These are phyloP conservation scores for Elsinoe fawcettii DNA, from an alignment of 2,329 filamentous ascomycete genomes.

Conservation along the genomic window DNA sequence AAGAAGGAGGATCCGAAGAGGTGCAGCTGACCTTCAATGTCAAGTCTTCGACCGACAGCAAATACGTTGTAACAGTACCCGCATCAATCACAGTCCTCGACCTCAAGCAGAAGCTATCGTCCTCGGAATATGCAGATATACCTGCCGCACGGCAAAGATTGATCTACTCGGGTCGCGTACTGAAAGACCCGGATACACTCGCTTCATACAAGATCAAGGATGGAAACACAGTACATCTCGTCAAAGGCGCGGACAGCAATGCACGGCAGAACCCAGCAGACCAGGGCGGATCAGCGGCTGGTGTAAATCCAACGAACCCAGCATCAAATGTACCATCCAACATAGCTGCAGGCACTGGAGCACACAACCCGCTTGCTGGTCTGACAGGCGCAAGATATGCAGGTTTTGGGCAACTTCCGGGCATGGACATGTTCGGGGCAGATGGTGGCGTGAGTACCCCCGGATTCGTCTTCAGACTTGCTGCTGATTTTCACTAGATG, in stretches of 20 bases:
- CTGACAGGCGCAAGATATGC: slow-evolving; percentile 91
- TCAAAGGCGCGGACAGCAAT: slow-evolving; percentile 93
- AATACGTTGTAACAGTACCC: slow-evolving; percentile 73
- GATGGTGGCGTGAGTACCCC: slow-evolving; percentile 71
- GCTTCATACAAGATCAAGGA: slow-evolving; percentile 89
- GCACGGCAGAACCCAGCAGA: slow-evolving; percentile 50
- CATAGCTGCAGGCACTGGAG: slow-evolving; percentile 68
- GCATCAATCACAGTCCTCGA: slow-evolving; percentile 70
- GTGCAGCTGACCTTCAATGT: slow-evolving; percentile 88
- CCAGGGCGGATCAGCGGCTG: slow-evolving; percentile 35
- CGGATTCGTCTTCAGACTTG: neutral
- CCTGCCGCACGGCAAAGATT: slow-evolving; percentile 82
- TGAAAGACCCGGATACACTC: slow-evolving; percentile 88
- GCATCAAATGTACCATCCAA: slow-evolving; percentile 61
- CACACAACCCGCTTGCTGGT: slow-evolving; percentile 82
- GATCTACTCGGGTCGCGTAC: slow-evolving; percentile 93
- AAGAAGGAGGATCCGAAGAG: slow-evolving; percentile 45
- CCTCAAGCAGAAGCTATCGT: slow-evolving; percentile 81
- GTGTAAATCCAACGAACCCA: slow-evolving; percentile 33
- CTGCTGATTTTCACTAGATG: slow-evolving; percentile 56
- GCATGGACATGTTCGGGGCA: slow-evolving; percentile 80
- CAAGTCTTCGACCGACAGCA: slow-evolving; percentile 88
- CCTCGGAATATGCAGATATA: slow-evolving; percentile 74
- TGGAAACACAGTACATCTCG: slow-evolving; percentile 90
- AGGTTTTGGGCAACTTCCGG: slow-evolving; percentile 81